These are phyloP conservation scores for Psidium guajava DNA, from an alignment of 345 rosid genomes.

Conservation along the genomic window DNA sequence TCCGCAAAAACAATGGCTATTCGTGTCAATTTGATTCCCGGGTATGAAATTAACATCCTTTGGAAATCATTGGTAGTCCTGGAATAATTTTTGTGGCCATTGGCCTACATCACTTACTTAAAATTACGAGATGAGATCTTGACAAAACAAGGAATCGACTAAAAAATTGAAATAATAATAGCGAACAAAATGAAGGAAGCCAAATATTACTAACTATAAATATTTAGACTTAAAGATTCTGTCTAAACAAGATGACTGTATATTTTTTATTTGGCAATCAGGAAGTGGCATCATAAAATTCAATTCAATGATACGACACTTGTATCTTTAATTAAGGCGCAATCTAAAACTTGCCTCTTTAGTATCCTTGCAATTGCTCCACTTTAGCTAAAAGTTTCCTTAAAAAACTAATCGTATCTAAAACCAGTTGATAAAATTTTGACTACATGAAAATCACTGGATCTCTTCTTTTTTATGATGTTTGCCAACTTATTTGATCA, in stretches of 20 bases:
- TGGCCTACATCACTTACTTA: not conserved
- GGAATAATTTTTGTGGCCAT: not conserved
- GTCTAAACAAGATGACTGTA: not conserved
- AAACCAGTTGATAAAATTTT: not conserved
- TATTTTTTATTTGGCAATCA: not conserved
- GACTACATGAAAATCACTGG: not conserved
- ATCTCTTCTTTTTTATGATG: not conserved
- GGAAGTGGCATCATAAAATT: not conserved
- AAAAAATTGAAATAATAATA: not conserved
- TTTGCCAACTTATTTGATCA: not conserved
- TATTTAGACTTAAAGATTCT: not conserved
- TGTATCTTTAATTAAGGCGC: not conserved
- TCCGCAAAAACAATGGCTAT: too few species aligned
- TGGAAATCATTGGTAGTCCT: too few species aligned
- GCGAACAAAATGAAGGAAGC: not conserved
- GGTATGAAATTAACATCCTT: too few species aligned
- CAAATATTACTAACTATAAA: not conserved
- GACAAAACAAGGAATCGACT: not conserved
- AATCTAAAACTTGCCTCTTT: not conserved
- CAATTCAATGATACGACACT: not conserved
- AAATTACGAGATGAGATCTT: not conserved
- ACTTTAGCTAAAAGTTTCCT: not conserved
- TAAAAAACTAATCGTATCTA: not conserved
- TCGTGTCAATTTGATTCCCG: too few species aligned
- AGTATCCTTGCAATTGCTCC: not conserved